Evolutionary conservation across 225 moss, liverwort and hornwort species (phyloP).

Genomic region (Anthoceros angustus): DNA sequence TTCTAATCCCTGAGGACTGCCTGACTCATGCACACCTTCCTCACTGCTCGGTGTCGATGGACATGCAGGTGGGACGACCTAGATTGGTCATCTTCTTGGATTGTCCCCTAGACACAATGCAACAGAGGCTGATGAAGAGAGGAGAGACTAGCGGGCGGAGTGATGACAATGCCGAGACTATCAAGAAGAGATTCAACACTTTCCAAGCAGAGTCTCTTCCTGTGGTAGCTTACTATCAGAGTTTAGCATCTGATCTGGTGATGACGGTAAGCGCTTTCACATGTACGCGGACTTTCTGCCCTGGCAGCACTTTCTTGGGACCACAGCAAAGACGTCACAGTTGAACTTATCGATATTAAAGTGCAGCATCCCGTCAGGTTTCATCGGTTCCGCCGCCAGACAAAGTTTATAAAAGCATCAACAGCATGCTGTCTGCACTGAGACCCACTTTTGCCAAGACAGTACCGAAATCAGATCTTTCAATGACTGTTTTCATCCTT

Average conservation of each 20-base stretch:
- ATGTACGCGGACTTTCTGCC: neutral
- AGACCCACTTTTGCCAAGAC: neutral
- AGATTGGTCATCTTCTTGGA: constrained; percentile 47
- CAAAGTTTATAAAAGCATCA: constrained; percentile 8
- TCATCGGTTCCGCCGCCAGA: constrained; percentile 6
- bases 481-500: neutral
- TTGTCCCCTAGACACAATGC: constrained; percentile 44
- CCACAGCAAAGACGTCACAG: neutral
- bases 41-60: neutral
- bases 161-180: constrained; percentile 39
- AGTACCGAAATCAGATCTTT: neutral
- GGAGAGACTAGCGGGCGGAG: constrained; percentile 33
- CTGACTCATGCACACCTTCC: neutral
- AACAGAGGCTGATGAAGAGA: constrained; percentile 40
- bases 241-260: constrained; percentile 14
- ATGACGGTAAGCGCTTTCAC: constrained; percentile 22
- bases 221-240: constrained; percentile 40
- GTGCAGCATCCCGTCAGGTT: neutral
- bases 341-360: neutral
- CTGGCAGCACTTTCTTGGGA: neutral
- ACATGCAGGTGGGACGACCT: constrained; percentile 33
- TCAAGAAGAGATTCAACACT: constrained; percentile 45
- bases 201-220: constrained; percentile 46
- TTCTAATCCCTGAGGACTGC: neutral
- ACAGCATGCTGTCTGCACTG: neutral